phyloP scores from a whole-genome alignment of 495 filamentous ascomycete species.

The Penicillium coprophilum region DNA sequence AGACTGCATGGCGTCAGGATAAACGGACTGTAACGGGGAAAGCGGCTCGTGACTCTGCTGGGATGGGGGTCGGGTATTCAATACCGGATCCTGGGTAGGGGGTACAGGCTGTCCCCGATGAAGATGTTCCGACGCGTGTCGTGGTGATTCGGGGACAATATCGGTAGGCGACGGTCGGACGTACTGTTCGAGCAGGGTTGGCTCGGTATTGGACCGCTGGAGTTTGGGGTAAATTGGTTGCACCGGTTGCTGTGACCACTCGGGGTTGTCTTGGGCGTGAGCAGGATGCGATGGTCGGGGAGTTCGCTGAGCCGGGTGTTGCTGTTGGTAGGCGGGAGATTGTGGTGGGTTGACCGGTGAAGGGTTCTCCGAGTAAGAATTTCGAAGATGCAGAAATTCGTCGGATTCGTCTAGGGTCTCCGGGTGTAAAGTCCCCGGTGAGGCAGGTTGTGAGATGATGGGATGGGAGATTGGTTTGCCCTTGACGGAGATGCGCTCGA shows the following conservation, averaged over 20 bases:
- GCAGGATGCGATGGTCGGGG: conserved; percentile 15
- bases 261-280: conserved; percentile 12
- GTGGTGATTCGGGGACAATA: conserved; percentile 21
- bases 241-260: conserved; percentile 16
- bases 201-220: conserved; percentile 35
- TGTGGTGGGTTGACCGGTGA: conserved; percentile 10
- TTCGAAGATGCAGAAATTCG: conserved; percentile 19
- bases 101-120: conserved; percentile 15
- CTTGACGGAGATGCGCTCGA: conserved; percentile 28
- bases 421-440: conserved; percentile 20
- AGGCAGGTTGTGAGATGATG: conserved; percentile 26
- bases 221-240: conserved; percentile 19
- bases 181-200: conserved; percentile 40
- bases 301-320: conserved; percentile 14
- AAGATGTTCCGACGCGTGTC: conserved; percentile 21
- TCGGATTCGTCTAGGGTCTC: conserved; percentile 26
- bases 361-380: conserved; percentile 15
- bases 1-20: conserved; percentile 38
- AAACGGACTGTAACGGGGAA: conserved; percentile 28
- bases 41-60: conserved; percentile 54
- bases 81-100: conserved; percentile 25
- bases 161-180: conserved; percentile 49
- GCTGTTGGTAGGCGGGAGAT: conserved; percentile 23
- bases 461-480: conserved; percentile 23
- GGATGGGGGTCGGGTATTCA: conserved; percentile 53